These are phyloP conservation scores for Exophiala bonariae DNA, from an alignment of 2,329 filamentous ascomycete species.

Conservation along the genomic window DNA sequence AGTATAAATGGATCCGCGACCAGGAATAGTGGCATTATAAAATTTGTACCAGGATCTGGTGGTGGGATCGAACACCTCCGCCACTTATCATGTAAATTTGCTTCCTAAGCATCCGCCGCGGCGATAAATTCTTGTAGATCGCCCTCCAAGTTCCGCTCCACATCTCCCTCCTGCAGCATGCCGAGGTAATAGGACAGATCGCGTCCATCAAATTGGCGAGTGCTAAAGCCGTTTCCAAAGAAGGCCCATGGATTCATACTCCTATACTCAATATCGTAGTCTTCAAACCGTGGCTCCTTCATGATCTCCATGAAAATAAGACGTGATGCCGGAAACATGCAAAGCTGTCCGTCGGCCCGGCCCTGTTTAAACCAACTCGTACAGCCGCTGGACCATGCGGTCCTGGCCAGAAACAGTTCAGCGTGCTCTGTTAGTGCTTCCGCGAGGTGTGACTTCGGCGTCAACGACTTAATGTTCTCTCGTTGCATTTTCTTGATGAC, in stretches of 20 bases:
- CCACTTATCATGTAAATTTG: too few relatives aligned
- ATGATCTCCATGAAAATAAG: neutral
- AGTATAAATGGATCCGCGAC: too few relatives aligned
- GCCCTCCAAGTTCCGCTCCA: neutral
- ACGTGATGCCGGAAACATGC: slow-evolving; percentile 1
- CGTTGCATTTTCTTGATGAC: slow-evolving; percentile 38
- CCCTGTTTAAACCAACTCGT: slow-evolving; percentile 29
- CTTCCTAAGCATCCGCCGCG: too few relatives aligned
- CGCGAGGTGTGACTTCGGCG: slow-evolving; percentile 24
- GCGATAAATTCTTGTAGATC: too few relatives aligned
- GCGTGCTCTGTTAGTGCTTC: slow-evolving; percentile 38
- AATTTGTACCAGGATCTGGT: too few relatives aligned
- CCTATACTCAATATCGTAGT: slow-evolving; percentile 36
- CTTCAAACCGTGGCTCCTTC: slow-evolving; percentile 31
- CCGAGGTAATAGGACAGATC: slow-evolving; percentile 6
- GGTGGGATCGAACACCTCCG: too few relatives aligned
- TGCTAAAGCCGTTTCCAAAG: slow-evolving; percentile 37
- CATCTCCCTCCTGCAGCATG: neutral
- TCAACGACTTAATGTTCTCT: slow-evolving; percentile 29
- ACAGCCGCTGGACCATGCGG: slow-evolving; percentile 12
- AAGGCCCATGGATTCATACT: slow-evolving; percentile 40
- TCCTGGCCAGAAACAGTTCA: slow-evolving; percentile 37
- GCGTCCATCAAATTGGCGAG: neutral
- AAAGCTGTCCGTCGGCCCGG: slow-evolving; percentile 28
- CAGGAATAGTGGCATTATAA: too few relatives aligned